These are phyloP conservation scores for Candida smagusa DNA, from an alignment of 1,139 yeast genomes.

Conservation along the genomic window DNA sequence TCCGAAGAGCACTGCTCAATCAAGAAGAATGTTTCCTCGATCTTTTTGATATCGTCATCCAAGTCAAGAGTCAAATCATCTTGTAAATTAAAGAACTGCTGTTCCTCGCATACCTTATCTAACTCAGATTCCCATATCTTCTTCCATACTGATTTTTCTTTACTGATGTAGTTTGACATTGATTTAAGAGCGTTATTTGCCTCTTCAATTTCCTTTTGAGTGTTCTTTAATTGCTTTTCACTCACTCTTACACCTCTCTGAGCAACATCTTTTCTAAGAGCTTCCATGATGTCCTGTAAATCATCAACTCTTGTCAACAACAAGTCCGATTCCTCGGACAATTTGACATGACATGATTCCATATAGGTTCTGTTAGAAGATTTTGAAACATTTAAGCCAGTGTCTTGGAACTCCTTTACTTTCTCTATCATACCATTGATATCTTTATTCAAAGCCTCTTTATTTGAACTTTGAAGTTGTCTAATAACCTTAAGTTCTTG, in stretches of 20 bases:
- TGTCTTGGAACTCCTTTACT: constrained; percentile 47
- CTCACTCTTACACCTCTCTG: constrained; percentile 86
- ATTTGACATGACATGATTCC: constrained; percentile 69
- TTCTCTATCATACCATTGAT: constrained; percentile 45
- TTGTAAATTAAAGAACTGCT: constrained; percentile 85
- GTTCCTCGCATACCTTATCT: constrained; percentile 89
- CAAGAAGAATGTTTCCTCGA: constrained; percentile 74
- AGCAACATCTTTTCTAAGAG: constrained; percentile 86
- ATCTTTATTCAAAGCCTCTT: constrained; percentile 38
- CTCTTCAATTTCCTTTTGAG: constrained; percentile 59
- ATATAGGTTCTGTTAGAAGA: constrained; percentile 64
- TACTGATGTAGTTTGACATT: constrained; percentile 59
- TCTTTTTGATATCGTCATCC: constrained; percentile 75
- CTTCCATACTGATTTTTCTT: constrained; percentile 85
- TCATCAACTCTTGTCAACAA: constrained; percentile 84
- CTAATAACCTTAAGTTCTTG: constrained; percentile 62
- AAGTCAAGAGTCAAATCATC: constrained; percentile 81
- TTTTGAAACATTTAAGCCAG: constrained; percentile 38
- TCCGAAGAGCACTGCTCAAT: constrained; percentile 83
- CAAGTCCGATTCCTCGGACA: constrained; percentile 74
- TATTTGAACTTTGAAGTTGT: constrained; percentile 52
- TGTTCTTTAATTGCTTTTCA: constrained; percentile 65
- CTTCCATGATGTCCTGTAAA: constrained; percentile 87
- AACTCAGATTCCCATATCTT: constrained; percentile 90
- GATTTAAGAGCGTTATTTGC: constrained; percentile 52